phyloP scores from a whole-genome alignment of 1,284 basidiomycete species.

The Hortiboletus rubellus region DNA sequence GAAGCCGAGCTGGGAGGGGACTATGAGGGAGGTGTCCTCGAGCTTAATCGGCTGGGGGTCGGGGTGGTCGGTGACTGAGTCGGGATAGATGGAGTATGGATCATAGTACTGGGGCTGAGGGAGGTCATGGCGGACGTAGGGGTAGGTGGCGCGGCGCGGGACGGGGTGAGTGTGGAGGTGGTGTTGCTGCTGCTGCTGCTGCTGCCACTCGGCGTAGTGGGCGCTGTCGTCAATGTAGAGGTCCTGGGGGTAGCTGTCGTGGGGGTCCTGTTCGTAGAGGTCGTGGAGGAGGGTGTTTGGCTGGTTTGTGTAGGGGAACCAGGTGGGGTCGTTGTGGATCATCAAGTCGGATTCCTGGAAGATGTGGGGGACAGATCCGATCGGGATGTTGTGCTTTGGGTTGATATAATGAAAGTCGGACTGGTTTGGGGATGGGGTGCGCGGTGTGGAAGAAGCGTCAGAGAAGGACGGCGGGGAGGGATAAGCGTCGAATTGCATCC shows the following conservation, averaged over 20 bases:
- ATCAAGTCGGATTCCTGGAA: constrained; percentile 46
- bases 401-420: constrained; percentile 41
- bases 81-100: constrained; percentile 28
- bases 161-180: constrained; percentile 45
- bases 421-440: constrained; percentile 64
- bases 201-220: constrained; percentile 41
- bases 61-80: constrained; percentile 33
- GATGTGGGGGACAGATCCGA: constrained; percentile 52
- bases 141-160: constrained; percentile 67
- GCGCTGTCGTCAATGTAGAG: constrained; percentile 42
- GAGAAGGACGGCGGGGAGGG: constrained; percentile 51
- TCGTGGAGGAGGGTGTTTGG: constrained; percentile 64
- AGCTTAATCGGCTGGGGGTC: constrained; percentile 55
- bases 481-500: constrained; percentile 69
- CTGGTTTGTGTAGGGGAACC: constrained; percentile 37
- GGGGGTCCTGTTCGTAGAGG: constrained; percentile 59
- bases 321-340: constrained; percentile 36
- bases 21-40: constrained; percentile 61
- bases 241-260: constrained; percentile 52
- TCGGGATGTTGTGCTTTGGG: constrained; percentile 44
- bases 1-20: constrained; percentile 55
- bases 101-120: constrained; percentile 40
- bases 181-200: constrained; percentile 34
- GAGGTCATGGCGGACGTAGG: constrained; percentile 66
- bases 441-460: constrained; percentile 59